These are phyloP conservation scores for Trametes sp. DNA, from an alignment of 1,284 basidiomycete species.

Conservation along the genomic window DNA sequence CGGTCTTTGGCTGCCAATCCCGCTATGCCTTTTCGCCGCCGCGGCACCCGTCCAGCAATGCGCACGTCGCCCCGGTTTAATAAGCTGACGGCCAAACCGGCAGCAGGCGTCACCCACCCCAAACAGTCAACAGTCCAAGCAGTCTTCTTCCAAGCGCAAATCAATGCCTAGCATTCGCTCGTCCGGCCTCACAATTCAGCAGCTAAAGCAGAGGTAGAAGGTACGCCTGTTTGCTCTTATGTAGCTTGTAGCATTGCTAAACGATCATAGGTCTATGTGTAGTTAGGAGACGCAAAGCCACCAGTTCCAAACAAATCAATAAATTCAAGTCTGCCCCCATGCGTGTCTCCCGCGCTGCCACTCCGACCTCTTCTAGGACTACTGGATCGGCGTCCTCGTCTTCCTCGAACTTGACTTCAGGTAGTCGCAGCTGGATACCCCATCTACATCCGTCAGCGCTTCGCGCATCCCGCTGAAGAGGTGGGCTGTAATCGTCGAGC, in stretches of 20 bases:
- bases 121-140: not conserved
- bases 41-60: not conserved
- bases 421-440: not conserved
- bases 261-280: not conserved
- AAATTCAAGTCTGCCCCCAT: not conserved
- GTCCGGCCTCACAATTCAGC: not conserved
- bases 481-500: not conserved
- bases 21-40: not conserved
- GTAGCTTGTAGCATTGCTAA: not conserved
- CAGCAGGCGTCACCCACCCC: not conserved
- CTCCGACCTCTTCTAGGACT: not conserved
- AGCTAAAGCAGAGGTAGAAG: not conserved
- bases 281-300: not conserved
- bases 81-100: constrained; percentile 1
- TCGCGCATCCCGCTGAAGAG: not conserved
- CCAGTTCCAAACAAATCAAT: not conserved
- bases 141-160: not conserved
- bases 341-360: not conserved
- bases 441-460: not conserved
- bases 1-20: constrained; percentile 9
- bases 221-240: not conserved
- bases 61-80: constrained; percentile 5
- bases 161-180: too few relatives aligned
- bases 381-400: not conserved
- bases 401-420: not conserved